These are phyloP conservation scores for Pythium phragmiticola DNA, from an alignment of 352 stramenopile species.

Conservation along the genomic window DNA sequence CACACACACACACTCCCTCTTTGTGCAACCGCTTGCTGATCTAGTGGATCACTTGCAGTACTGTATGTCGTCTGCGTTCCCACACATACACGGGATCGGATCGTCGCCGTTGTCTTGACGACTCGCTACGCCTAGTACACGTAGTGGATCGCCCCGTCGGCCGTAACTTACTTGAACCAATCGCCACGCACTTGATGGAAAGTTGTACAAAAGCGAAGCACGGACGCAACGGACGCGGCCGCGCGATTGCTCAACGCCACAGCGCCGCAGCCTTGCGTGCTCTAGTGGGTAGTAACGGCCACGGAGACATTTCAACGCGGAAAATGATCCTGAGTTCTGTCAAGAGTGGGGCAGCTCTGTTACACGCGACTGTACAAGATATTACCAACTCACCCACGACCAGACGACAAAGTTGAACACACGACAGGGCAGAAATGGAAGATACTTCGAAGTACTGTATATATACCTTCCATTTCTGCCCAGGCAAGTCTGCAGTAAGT, in stretches of 20 bases:
- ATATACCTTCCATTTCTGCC: not conserved
- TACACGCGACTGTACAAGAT: constrained; percentile 20
- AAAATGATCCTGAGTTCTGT: constrained; percentile 9
- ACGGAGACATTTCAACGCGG: constrained; percentile 2
- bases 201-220: constrained; percentile 4
- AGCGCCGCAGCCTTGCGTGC: not conserved
- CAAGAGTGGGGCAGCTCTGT: constrained; percentile 6
- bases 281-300: not conserved
- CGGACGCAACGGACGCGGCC: not conserved
- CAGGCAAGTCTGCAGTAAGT: too few species aligned
- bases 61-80: not conserved
- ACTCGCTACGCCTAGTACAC: not conserved
- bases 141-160: not conserved
- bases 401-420: constrained; percentile 6
- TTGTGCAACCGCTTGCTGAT: constrained; percentile 19
- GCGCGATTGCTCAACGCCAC: constrained; percentile 10
- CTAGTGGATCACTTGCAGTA: constrained; percentile 14
- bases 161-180: not conserved
- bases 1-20: not conserved
- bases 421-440: constrained; percentile 1
- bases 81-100: not conserved
- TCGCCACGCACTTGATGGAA: constrained; percentile 9
- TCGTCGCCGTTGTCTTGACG: not conserved
- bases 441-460: not conserved
- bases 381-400: constrained; percentile 18